These are phyloP conservation scores for Populus simonii DNA, from an alignment of 345 rosid genomes.

Conservation along the genomic window DNA sequence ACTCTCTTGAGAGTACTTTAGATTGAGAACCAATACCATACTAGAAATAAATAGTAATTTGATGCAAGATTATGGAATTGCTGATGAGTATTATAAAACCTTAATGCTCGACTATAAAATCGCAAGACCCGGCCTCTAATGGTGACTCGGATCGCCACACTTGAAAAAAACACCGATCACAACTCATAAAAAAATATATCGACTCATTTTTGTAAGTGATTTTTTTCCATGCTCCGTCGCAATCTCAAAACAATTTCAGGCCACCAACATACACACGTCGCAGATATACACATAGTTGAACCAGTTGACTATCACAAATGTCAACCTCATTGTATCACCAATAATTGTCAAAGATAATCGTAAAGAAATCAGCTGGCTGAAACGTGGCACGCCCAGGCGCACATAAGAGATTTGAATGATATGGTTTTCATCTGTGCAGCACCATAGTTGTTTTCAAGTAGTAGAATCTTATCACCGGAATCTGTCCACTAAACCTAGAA, in stretches of 20 bases:
- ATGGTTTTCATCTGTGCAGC: not conserved
- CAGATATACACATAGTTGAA: not conserved
- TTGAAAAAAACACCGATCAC: not conserved
- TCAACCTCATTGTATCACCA: not conserved
- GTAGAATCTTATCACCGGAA: not conserved
- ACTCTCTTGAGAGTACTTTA: no score
- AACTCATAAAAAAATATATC: not conserved
- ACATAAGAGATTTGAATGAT: not conserved
- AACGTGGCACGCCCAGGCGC: constrained; percentile 1
- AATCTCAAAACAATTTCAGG: not conserved
- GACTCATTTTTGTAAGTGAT: not conserved
- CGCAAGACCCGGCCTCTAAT: not conserved
- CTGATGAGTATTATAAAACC: not conserved
- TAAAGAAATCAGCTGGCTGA: not conserved
- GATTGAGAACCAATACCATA: not conserved
- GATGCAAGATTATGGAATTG: not conserved
- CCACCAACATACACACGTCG: not conserved
- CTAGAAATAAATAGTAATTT: not conserved
- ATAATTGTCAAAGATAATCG: not conserved
- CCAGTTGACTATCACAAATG: not conserved
- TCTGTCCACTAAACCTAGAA: not conserved
- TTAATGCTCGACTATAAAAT: no score
- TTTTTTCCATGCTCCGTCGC: not conserved
- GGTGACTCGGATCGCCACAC: not conserved
- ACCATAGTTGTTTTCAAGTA: not conserved